Base-by-base conservation (phyloP, 768 basidiomycete species). In the Podaxis rugospora region DNA sequence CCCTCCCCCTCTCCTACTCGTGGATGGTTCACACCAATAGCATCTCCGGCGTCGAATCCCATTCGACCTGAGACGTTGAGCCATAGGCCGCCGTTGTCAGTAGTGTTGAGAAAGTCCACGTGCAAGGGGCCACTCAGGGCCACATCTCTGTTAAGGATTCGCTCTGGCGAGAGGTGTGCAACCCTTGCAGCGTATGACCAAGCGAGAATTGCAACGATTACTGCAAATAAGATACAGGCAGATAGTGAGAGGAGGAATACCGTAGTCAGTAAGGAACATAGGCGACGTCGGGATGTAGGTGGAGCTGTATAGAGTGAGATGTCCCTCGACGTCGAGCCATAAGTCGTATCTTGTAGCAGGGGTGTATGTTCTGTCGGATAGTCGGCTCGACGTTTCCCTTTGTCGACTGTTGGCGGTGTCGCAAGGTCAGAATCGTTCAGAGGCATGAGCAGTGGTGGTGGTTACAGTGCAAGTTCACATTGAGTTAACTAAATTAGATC, bases 21-120 rank as follows among this genome's bases (percentile, higher is more conserved):
- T 28, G 75, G 72, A 10, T 73, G 72, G 57, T 83, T 82, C 11
- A 89, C 79, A 0, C 83, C 87, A 13, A 89, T 73, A 18, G 84
- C 74, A 7, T 76, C 69, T 1, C 87, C 88, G 5, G 86, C 89
- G 68, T 92, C 84, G n/a, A 92, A 62, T 0, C 90, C 90, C 14
- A 89, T 67, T 51, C 79, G 75, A 3, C 79, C 86, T 16, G 81
- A 73, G 4, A 91, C 74, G 42, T 74, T 75, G 36, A 92, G 62
- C 84, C 85, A 86, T 28, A 91, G 67, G 2, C 77, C 84, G 7
- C 83, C 86, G 5, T 81, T 77, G 18, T 68, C 66, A 14, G 89
- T 87, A 58, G 84, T 75, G 62, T 86, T 87, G 55, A 88, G 71
- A 1, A 92, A 78, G 61, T 87, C 77, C 46, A 92, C 71, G 25